Conservation (phyloP, 768 basidiomycete genomes). For the Trametes punicea region DNA sequence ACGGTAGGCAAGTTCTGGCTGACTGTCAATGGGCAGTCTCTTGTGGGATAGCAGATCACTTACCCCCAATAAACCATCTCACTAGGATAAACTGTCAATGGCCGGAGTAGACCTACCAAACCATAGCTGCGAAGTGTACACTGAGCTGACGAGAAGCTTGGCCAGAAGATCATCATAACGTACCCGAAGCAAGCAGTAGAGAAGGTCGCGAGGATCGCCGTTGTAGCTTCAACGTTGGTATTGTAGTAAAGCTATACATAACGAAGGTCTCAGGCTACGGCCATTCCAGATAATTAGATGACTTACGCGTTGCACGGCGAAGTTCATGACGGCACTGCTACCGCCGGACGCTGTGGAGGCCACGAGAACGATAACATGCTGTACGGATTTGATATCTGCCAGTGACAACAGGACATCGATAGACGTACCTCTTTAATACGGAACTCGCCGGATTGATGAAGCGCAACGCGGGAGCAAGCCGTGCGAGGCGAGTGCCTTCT, state of each 20-base stretch:
- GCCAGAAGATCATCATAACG: constrained; percentile 5
- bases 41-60: constrained; percentile 18
- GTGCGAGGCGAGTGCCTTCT: constrained; percentile 41
- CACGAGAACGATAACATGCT: constrained; percentile 58
- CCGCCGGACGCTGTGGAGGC: constrained; percentile 55
- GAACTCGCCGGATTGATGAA: constrained; percentile 58
- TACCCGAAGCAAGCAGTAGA: constrained; percentile 64
- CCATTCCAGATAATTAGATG: not conserved
- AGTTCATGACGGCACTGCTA: constrained; percentile 54
- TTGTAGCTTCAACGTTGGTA: constrained; percentile 50
- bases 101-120: constrained; percentile 55
- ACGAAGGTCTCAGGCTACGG: not conserved
- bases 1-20: constrained; percentile 52
- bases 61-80: constrained; percentile 64
- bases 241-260: constrained; percentile 53
- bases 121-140: constrained; percentile 44
- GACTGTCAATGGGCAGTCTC: not conserved
- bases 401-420: not conserved
- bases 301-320: constrained; percentile 55
- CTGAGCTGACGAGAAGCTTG: not conserved
- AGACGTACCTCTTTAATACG: constrained; percentile 51
- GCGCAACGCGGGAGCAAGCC: constrained; percentile 38
- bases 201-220: constrained; percentile 59
- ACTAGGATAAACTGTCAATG: constrained; percentile 57
- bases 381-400: not conserved